phyloP scores from a whole-genome alignment of 106 monocot species.

The Dendrobium nobile region DNA sequence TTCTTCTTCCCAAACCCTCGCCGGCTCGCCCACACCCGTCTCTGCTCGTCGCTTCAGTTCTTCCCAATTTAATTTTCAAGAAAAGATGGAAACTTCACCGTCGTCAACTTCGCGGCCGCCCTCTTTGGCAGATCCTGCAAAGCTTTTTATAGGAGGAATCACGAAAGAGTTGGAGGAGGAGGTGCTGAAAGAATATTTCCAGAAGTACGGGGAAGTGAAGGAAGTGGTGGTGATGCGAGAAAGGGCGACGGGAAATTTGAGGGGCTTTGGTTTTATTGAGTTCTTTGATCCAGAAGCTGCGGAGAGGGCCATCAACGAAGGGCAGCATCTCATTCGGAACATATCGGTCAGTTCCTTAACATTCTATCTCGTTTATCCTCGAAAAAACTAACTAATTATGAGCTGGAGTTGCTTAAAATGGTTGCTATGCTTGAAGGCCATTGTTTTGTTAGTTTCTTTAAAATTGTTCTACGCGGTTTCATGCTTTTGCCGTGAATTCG shows the following conservation, averaged over 20 bases:
- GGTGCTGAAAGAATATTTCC: conserved; percentile 47
- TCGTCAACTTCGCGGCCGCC: not conserved
- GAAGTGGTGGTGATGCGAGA: conserved; percentile 54
- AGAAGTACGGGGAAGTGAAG: conserved; percentile 59
- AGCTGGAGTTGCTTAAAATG: not conserved
- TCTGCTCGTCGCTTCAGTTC: not conserved
- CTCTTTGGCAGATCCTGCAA: conserved; percentile 13
- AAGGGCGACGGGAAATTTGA: conserved; percentile 31
- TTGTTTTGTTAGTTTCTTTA: no score
- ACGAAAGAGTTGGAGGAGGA: conserved; percentile 45
- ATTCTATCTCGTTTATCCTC: not conserved
- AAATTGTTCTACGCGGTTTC: not conserved
- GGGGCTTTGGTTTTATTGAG: conserved; percentile 77
- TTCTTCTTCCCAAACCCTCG: conserved; percentile 1
- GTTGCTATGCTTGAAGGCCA: not conserved
- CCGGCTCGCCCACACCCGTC: not conserved
- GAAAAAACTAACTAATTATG: not conserved
- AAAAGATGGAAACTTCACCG: not conserved
- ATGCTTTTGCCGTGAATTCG: not conserved
- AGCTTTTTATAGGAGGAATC: conserved; percentile 80
- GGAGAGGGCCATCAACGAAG: conserved; percentile 32
- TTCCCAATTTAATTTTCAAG: not conserved
- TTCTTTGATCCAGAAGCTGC: conserved; percentile 41
- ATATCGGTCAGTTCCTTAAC: not conserved
- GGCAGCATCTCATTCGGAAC: conserved; percentile 31